phyloP scores from a whole-genome alignment of 2,329 filamentous ascomycete species.

The Colletotrichum horii region DNA sequence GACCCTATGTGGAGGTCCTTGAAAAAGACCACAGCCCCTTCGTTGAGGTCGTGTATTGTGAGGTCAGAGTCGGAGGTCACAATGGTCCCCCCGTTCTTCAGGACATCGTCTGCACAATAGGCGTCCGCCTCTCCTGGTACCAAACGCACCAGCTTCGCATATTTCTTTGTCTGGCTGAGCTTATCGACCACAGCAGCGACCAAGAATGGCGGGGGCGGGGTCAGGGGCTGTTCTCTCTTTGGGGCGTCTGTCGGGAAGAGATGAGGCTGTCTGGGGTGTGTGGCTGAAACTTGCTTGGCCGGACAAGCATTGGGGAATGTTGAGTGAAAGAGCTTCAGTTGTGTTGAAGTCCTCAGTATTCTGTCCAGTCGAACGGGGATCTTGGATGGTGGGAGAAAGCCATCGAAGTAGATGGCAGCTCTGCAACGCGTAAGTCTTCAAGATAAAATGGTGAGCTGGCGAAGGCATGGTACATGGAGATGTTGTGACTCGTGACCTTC shows the following conservation, averaged over 20 bases:
- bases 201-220: conserved; percentile 69
- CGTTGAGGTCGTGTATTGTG: conserved; percentile 73
- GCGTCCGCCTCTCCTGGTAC: conserved; percentile 86
- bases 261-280: neutral
- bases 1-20: conserved; percentile 57
- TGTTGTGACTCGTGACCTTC: conserved; percentile 56
- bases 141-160: conserved; percentile 53
- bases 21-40: conserved; percentile 72
- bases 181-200: conserved; percentile 79
- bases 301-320: conserved; percentile 32
- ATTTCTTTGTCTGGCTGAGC: conserved; percentile 52
- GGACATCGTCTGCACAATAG: conserved; percentile 74
- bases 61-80: conserved; percentile 91
- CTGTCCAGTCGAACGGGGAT: conserved; percentile 64
- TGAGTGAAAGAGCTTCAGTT: conserved; percentile 54
- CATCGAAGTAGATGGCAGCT: conserved; percentile 83
- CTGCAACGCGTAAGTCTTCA: conserved; percentile 39
- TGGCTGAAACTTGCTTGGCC: conserved; percentile 23
- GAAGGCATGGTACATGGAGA: conserved; percentile 61
- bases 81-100: conserved; percentile 58
- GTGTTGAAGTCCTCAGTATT: conserved; percentile 60
- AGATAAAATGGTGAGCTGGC: neutral
- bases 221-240: conserved; percentile 40
- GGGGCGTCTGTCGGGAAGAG: conserved; percentile 30
- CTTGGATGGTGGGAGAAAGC: conserved; percentile 75